These are phyloP conservation scores for Paramyrothecium roridum DNA, from an alignment of 2,329 filamentous ascomycete genomes.

Conservation along the genomic window DNA sequence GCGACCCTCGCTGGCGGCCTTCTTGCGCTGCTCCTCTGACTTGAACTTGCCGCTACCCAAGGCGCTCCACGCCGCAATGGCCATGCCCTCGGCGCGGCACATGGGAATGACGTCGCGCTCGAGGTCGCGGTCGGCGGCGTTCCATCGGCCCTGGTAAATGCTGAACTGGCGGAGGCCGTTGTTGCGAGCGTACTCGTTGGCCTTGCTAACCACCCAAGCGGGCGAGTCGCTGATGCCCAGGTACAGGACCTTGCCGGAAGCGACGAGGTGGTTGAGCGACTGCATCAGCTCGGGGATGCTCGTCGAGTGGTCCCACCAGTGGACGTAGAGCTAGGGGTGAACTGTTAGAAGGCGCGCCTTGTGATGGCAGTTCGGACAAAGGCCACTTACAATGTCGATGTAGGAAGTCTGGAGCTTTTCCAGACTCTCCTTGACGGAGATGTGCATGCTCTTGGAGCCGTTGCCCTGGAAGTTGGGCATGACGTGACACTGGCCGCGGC, in stretches of 20 bases:
- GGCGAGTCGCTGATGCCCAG: slow-evolving; percentile 22
- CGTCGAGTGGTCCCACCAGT: slow-evolving; percentile 20
- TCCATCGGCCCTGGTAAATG: slow-evolving; percentile 22
- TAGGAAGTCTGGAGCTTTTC: slow-evolving; percentile 33
- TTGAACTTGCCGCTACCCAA: slow-evolving; percentile 36
- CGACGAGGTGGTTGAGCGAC: slow-evolving; percentile 16
- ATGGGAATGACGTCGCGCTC: slow-evolving; percentile 23
- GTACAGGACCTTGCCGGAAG: slow-evolving; percentile 18
- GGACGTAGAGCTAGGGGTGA: slow-evolving; percentile 14
- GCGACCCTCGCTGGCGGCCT: neutral
- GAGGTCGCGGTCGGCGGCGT: slow-evolving; percentile 14
- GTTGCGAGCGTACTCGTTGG: slow-evolving; percentile 18
- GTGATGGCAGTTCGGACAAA: too few species aligned
- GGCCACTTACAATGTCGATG: slow-evolving; percentile 18
- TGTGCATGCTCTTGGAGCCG: slow-evolving; percentile 28
- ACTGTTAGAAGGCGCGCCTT: neutral
- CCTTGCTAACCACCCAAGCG: slow-evolving; percentile 19
- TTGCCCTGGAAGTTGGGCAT: slow-evolving; percentile 35
- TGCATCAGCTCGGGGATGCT: slow-evolving; percentile 20
- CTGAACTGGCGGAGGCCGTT: slow-evolving; percentile 16
- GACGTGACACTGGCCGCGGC: slow-evolving; percentile 28
- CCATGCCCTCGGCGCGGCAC: slow-evolving; percentile 26
- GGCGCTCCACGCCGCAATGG: slow-evolving; percentile 47
- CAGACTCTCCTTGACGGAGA: slow-evolving; percentile 36
- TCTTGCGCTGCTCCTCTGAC: slow-evolving; percentile 9